These are phyloP conservation scores for Cordyceps farinosa DNA, from an alignment of 2,329 filamentous ascomycete genomes.

Conservation along the genomic window DNA sequence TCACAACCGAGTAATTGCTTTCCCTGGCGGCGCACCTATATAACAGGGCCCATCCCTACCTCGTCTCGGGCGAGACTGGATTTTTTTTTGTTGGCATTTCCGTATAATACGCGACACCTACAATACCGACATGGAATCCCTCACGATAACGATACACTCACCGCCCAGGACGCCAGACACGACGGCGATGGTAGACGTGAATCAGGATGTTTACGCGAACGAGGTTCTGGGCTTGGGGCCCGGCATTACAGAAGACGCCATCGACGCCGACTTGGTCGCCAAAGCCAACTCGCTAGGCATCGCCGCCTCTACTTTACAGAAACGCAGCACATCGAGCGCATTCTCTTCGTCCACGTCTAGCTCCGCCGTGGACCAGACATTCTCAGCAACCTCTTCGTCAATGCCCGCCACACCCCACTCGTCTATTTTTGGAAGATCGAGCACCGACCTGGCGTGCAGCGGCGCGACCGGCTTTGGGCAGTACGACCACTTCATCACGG, in stretches of 20 bases:
- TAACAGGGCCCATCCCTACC: conserved; percentile 2
- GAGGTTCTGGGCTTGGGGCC: conserved; percentile 37
- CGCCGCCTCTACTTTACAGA: conserved; percentile 29
- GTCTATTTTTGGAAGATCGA: conserved; percentile 33
- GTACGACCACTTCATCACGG: conserved; percentile 50
- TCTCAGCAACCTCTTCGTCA: conserved; percentile 42
- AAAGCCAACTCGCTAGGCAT: conserved; percentile 37
- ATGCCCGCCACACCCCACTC: conserved; percentile 43
- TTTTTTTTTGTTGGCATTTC: background rate
- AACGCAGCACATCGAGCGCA: conserved; percentile 37
- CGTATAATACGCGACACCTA: conserved; percentile 2
- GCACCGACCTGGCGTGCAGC: conserved; percentile 18
- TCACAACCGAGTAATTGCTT: background rate
- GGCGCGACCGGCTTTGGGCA: conserved; percentile 36
- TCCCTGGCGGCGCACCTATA: background rate
- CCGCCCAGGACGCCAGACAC: background rate
- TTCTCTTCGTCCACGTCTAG: conserved; percentile 42
- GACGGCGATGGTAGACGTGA: background rate
- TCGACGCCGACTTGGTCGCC: conserved; percentile 36
- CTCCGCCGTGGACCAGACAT: conserved; percentile 40
- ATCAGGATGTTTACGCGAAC: background rate
- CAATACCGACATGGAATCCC: background rate
- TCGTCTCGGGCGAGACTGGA: background rate
- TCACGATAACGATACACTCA: conserved; percentile 2
- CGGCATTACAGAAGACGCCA: conserved; percentile 36